Conservation (phyloP, 371 early-diverging fungal species). For the Dentiscutata heterogama region DNA sequence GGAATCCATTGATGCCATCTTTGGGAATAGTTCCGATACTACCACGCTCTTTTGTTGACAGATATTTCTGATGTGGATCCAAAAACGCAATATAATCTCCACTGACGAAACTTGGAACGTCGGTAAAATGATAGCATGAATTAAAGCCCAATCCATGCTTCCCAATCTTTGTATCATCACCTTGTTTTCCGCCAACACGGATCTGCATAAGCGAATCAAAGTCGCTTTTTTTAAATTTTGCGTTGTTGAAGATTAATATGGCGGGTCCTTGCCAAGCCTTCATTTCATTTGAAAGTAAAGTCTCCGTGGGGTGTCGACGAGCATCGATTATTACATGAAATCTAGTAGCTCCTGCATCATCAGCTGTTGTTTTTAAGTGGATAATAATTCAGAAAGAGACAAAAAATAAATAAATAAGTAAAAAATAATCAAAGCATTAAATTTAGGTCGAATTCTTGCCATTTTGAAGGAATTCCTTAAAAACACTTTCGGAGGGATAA, state of each 20-base stretch:
- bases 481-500: constrained; percentile 48
- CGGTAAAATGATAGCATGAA: constrained; percentile 55
- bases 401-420: constrained; percentile 45
- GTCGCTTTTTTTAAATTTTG: constrained; percentile 49
- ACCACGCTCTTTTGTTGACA: constrained; percentile 41
- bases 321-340: constrained; percentile 50
- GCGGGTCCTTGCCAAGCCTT: constrained; percentile 56
- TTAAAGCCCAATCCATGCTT: constrained; percentile 55
- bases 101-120: constrained; percentile 55
- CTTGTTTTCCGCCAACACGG: constrained; percentile 52
- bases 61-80: constrained; percentile 49
- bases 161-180: constrained; percentile 50
- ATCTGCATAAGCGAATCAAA: constrained; percentile 49
- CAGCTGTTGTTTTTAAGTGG: constrained; percentile 47
- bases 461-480: constrained; percentile 54
- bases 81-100: constrained; percentile 50
- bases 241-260: constrained; percentile 52
- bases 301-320: constrained; percentile 1
- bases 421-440: constrained; percentile 47
- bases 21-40: constrained; percentile 44
- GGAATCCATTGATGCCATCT: neutral
- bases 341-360: constrained; percentile 55
- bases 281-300: constrained; percentile 49
- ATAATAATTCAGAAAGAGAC: constrained; percentile 46
- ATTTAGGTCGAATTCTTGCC: constrained; percentile 43